Base-by-base conservation (phyloP, 2,329 filamentous ascomycete species). In the Huntiella decipiens region DNA sequence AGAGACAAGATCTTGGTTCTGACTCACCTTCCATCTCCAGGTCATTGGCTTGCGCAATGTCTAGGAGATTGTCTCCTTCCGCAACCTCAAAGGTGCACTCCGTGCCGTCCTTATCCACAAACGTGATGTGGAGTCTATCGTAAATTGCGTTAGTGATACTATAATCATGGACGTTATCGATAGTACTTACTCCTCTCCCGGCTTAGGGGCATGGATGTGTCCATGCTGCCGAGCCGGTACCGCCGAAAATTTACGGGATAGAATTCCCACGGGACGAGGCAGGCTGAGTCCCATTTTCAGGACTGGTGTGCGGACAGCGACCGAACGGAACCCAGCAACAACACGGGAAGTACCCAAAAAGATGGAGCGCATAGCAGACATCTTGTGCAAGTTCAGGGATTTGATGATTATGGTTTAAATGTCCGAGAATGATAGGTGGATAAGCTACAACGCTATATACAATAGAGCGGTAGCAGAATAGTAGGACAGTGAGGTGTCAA, bases 21-120 rank as follows among this genome's bases (percentile, higher is more conserved):
- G 43, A 55, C 63, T 50, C 58, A 73, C 74, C 87, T 68, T 98
- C 91, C 88, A 98, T 96, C 61, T 98, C 91, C 37, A 98, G 67
- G 57, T 96, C 88, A 61, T 96, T 75, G 39, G 82, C 84, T 60
- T 95, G 88, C 16, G 88, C 91, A 57, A 98, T 88, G 57, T 96
- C 88, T 46, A 98, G 71, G 45, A 98, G 68, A 61, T 98, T 98
- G 62, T 94, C 86, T 43, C 91, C 91, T 55, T 82, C 77, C 11
- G 75, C 68, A 6, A 95, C 88, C 50, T 80, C 77, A 56, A 95
- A 75, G 50, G 79, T 83, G 60, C 83, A 71, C 53, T 77, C 70
- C 28, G 74, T 67, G 43, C 79, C 79, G 15, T 95, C 86, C 63
- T 96, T 95, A 61, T 95, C 87, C 54, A 96, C 73, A 60, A 96